These are phyloP conservation scores for Leavenworthia alabamica DNA, from an alignment of 345 rosid species.

Conservation along the genomic window DNA sequence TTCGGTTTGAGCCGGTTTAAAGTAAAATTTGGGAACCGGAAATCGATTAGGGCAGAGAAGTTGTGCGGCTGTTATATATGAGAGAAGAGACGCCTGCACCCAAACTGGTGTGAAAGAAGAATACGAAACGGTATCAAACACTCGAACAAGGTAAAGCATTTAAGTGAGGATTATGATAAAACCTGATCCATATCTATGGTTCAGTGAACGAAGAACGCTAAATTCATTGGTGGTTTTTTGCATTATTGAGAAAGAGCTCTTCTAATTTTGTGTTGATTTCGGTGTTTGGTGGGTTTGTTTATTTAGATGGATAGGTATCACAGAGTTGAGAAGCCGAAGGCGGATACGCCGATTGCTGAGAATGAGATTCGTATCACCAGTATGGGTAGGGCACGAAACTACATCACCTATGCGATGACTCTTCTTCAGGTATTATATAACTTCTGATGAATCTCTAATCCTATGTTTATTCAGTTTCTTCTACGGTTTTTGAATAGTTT, in stretches of 20 bases:
- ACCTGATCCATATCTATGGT: neutral
- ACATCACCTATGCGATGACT: conserved; percentile 79
- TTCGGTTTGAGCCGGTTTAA: neutral
- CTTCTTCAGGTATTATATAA: conserved; percentile 54
- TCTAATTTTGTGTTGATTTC: neutral
- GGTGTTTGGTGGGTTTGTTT: neutral
- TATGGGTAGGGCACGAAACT: conserved; percentile 78
- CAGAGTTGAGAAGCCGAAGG: conserved; percentile 75
- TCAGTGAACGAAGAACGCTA: neutral
- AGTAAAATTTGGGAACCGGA: conserved; percentile 10
- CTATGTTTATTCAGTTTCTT: neutral
- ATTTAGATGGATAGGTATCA: conserved; percentile 70
- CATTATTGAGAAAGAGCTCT: neutral
- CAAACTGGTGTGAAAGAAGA: conserved; percentile 27
- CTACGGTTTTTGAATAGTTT: neutral
- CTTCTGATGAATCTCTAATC: neutral
- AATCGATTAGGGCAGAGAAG: conserved; percentile 44
- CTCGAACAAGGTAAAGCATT: conserved; percentile 17
- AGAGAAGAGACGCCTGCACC: conserved; percentile 17
- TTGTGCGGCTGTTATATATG: conserved; percentile 36
- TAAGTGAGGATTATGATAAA: neutral
- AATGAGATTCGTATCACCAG: conserved; percentile 88
- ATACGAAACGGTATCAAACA: conserved; percentile 50
- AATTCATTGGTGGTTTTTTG: neutral
- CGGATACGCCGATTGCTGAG: conserved; percentile 66